Percentiles rank a stretch among this genome's conserved stretches.
These are phyloP conservation scores for Leishmania mexicana DNA, from an alignment of 208 protist species.

Conservation along the genomic window DNA sequence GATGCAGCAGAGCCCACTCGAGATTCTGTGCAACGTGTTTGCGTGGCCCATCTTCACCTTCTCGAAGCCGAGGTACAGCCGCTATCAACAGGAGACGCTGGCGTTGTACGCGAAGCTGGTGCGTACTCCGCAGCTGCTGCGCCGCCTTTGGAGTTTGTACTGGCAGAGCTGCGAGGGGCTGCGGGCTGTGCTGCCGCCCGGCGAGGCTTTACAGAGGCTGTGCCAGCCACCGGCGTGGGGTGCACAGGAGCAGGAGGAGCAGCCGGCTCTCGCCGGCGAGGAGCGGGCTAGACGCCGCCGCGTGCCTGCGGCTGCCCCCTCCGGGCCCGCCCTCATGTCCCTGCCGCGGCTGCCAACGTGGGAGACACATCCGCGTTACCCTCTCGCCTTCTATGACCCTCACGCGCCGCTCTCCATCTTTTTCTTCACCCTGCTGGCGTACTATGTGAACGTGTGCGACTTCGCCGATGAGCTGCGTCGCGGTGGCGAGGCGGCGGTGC, in stretches of 20 bases:
- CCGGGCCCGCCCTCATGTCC: neutral
- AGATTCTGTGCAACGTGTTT: constrained; percentile 73
- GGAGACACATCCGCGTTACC: constrained; percentile 31
- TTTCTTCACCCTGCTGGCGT: constrained; percentile 74
- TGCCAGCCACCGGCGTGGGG: constrained; percentile 15
- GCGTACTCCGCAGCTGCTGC: constrained; percentile 54
- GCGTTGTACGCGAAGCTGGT: constrained; percentile 70
- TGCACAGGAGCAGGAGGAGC: constrained; percentile 3
- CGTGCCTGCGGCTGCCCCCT: constrained; percentile 10
- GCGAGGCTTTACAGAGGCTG: constrained; percentile 25
- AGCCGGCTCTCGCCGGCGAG: neutral
- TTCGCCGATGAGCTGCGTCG: constrained; percentile 61
- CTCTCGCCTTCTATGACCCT: constrained; percentile 61
- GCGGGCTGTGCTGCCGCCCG: constrained; percentile 28
- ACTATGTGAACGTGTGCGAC: constrained; percentile 77
- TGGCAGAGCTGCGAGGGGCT: constrained; percentile 46
- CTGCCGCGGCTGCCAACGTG: constrained; percentile 24
- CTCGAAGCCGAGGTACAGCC: constrained; percentile 24
- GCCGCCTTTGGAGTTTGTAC: constrained; percentile 72
- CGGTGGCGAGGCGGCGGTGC: constrained; percentile 30
- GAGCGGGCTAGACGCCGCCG: neutral
- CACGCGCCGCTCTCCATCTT: constrained; percentile 73
- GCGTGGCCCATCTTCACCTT: constrained; percentile 83
- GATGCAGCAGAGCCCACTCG: constrained; percentile 40
- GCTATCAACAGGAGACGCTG: constrained; percentile 53